Base-by-base conservation (phyloP, 495 filamentous ascomycete genomes). In the Annulohypoxylon stygium region DNA sequence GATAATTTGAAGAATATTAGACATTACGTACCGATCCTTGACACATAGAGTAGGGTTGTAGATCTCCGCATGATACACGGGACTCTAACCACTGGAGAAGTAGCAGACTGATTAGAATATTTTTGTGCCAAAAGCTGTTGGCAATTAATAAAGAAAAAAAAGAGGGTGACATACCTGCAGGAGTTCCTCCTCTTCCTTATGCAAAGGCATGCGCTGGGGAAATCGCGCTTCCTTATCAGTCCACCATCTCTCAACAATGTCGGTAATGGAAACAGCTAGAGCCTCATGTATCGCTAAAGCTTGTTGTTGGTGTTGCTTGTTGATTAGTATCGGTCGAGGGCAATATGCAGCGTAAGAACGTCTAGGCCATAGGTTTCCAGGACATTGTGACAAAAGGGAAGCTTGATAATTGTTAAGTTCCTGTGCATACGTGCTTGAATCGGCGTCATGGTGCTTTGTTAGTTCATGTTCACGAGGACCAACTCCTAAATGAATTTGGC, bases 161-260 rank as follows among this genome's bases (percentile, higher is more conserved):
- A 5, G 10, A 16, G 14, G 26, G 5, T 6, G 10, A 18, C 37
- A 20, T n/a, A 60, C 57, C 16, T 41, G 36, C 9, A 60, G 43
- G 2, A 43, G 18, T 2, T 60, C 37, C 20, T 60, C 57, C 23
- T 60, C 57, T 60, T 43, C 20, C 57, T 60, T 43, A 5, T 26
- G 4, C 18, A 60, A n/a, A 30, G 57, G 57, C 57, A 60, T 60
- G 11, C 57, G 57, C 36, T 60, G n/a, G 26, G 57, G 57, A 12
- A 60, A 43, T 26, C 9, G 2, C 9, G 57, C 57, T 43, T 60
- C 12, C 10, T 39, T 14, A 11, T 60, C 57, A 26, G 57, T 41
- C 57, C 57, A 60, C 57, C 57, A 60, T 30, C 57, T 39, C 7
- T 25, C 57, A 60, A 60, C 37, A 16, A 60, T 60, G 26, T 60